Evolutionary conservation across 768 basidiomycete genomes (phyloP), one percentile per base, ranked within the genome.

Genomic region (Nevesoporus exiguus): DNA sequence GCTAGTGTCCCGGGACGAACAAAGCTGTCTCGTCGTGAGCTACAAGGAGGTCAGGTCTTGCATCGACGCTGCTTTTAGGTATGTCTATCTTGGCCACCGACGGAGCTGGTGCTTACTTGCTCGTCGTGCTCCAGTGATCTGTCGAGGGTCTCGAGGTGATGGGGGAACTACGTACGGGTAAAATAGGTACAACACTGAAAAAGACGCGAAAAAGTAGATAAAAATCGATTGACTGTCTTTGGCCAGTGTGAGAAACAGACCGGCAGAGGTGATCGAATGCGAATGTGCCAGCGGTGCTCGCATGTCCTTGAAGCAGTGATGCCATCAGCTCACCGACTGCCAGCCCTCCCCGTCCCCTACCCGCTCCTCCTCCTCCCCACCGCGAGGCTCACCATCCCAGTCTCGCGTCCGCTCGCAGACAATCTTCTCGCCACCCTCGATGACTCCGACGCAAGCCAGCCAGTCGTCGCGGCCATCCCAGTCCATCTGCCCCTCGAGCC

Each of bases 1-100:
- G 94, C 80, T 99, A 24, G 84, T 97, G 25, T 85, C 93, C 7
- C 79, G 96, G 43, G 96, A 99, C 67, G 97, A 98, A 67, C 95
- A 96, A 74, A 94, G 88, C 64, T 97, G 94, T 68, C 79, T 98
- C 15, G 90, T 96, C 9, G 93, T 97, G 37, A 90, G 84, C 66
- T 97, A 94, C 74, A 89, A 88, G 68, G 94, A 97, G 50, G 80
- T 98, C 74, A 95, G 90, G 73, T 67, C 80, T 3, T 95, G 90
- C 67, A 78, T 96, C 36, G 86, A 93, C 47, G 79, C 83, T 4
- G 88, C 93, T 9, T 96, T 94, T 67, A 77, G 77, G 93, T 94
- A 57, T 47, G 87, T 57, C 25, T 14, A 5, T 8, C 0, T 5
- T n/a, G 30, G 11, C 7, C 22, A 30, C 41, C 42, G 37, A 42